These are phyloP conservation scores for Suhomyces taliae DNA, from an alignment of 1,139 yeast species.

Conservation along the genomic window DNA sequence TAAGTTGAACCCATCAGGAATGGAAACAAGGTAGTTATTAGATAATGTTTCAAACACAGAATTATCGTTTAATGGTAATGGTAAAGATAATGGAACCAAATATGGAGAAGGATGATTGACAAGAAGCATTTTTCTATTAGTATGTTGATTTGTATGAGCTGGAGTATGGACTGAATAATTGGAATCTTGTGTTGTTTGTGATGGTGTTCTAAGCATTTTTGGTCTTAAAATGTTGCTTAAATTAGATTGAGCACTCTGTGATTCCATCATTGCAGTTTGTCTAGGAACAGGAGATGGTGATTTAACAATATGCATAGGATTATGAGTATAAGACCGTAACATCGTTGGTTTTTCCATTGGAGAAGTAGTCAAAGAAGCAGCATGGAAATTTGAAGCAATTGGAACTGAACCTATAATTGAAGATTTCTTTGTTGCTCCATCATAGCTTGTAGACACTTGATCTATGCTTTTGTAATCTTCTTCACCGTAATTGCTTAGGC, in stretches of 20 bases:
- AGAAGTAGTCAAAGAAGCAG: conserved; percentile 23
- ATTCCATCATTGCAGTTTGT: conserved; percentile 6
- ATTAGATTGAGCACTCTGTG: conserved; percentile 3
- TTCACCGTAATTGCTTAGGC: conserved; percentile 8
- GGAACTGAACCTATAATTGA: conserved; percentile 24
- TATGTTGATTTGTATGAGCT: conserved; percentile 9
- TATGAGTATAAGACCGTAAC: conserved; percentile 15
- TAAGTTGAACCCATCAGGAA: conserved; percentile 52
- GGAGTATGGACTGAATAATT: conserved; percentile 20
- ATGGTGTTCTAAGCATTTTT: conserved; percentile 30
- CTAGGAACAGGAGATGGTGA: conserved; percentile 20
- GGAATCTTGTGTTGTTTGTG: conserved; percentile 43
- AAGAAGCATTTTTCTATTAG: conserved; percentile 11
- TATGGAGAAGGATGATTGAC: conserved; percentile 40
- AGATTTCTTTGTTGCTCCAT: conserved; percentile 3
- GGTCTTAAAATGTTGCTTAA: conserved; percentile 23
- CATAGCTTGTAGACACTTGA: conserved; percentile 6
- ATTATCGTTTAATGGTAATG: conserved; percentile 45
- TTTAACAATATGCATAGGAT: conserved; percentile 13
- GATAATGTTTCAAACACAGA: conserved; percentile 44
- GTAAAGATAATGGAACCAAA: conserved; percentile 45
- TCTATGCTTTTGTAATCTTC: conserved; percentile 10
- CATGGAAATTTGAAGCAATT: conserved; percentile 16
- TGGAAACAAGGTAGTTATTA: conserved; percentile 38
- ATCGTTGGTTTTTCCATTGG: conserved; percentile 26